Conservation (phyloP, 2,329 filamentous ascomycete species). For the Sporothrix mexicana region DNA sequence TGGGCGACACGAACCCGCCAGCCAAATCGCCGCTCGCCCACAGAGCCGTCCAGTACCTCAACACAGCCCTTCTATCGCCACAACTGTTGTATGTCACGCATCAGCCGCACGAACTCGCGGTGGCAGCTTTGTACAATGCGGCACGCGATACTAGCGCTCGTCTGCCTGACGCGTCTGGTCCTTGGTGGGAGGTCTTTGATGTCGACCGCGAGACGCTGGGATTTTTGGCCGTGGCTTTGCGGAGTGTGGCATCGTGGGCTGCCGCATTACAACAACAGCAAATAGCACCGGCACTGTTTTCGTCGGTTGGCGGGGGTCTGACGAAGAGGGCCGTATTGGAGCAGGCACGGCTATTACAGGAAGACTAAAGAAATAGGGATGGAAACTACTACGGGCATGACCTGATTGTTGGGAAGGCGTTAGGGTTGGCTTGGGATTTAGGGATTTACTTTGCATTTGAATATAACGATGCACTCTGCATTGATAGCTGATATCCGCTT, state of each 20-base stretch:
- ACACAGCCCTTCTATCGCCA: conserved; percentile 81
- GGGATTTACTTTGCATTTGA: background rate
- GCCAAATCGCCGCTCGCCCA: conserved; percentile 64
- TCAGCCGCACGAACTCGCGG: conserved; percentile 83
- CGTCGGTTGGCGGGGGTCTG: conserved; percentile 55
- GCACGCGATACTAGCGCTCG: conserved; percentile 76
- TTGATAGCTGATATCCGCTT: background rate
- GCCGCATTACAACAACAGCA: conserved; percentile 51
- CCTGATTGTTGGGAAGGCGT: background rate
- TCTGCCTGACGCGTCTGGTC: conserved; percentile 69
- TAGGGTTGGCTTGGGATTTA: background rate
- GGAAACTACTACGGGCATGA: background rate
- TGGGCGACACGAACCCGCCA: conserved; percentile 54
- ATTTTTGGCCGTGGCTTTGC: conserved; percentile 85
- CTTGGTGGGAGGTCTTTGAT: conserved; percentile 99
- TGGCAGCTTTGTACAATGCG: conserved; percentile 89
- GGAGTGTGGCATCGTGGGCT: conserved; percentile 76
- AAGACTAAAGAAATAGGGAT: too few species aligned
- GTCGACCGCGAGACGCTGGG: conserved; percentile 93
- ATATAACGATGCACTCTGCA: background rate
- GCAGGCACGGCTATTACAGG: conserved; percentile 54
- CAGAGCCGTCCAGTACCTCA: conserved; percentile 78
- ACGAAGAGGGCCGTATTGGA: conserved; percentile 66
- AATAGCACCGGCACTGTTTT: conserved; percentile 50
- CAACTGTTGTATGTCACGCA: conserved; percentile 91